phyloP scores from a whole-genome alignment of 768 basidiomycete species.

The Mycena albidolilacea region DNA sequence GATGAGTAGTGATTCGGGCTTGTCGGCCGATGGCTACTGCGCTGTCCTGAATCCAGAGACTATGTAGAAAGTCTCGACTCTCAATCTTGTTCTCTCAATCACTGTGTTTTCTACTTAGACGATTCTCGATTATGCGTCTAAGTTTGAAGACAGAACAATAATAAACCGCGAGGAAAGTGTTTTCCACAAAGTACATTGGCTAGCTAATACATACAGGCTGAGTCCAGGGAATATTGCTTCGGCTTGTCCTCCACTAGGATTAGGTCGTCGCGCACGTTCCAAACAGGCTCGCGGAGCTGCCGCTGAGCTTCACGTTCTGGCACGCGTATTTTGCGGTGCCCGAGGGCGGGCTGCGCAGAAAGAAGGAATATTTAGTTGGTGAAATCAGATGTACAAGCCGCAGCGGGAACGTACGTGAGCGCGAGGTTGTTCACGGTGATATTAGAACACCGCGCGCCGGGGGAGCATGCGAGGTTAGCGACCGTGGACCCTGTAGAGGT shows the following conservation, averaged over 20 bases:
- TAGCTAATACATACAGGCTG: too few species aligned
- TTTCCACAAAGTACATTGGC: too few species aligned
- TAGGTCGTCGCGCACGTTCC: conserved; percentile 52
- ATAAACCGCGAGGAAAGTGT: too few species aligned
- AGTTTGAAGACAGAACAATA: too few species aligned
- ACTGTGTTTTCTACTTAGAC: too few species aligned
- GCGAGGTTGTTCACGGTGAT: conserved; percentile 63
- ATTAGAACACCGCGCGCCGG: conserved; percentile 64
- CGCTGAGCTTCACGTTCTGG: conserved; percentile 66
- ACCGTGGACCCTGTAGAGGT: conserved; percentile 69
- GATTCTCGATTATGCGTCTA: too few species aligned
- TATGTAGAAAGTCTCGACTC: too few species aligned
- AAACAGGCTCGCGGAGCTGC: conserved; percentile 62
- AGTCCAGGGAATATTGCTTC: too few species aligned
- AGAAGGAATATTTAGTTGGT: neutral
- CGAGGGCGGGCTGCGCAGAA: conserved; percentile 51
- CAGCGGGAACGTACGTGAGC: conserved; percentile 55
- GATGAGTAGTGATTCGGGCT: too few species aligned
- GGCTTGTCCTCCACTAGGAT: conserved; percentile 5
- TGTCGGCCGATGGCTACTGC: too few species aligned
- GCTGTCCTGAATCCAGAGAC: too few species aligned
- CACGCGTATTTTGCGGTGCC: conserved; percentile 66
- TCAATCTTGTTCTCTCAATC: too few species aligned
- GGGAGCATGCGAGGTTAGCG: conserved; percentile 70
- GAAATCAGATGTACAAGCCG: neutral